phyloP scores from a whole-genome alignment of 768 basidiomycete genomes.

The Russula sp. region DNA sequence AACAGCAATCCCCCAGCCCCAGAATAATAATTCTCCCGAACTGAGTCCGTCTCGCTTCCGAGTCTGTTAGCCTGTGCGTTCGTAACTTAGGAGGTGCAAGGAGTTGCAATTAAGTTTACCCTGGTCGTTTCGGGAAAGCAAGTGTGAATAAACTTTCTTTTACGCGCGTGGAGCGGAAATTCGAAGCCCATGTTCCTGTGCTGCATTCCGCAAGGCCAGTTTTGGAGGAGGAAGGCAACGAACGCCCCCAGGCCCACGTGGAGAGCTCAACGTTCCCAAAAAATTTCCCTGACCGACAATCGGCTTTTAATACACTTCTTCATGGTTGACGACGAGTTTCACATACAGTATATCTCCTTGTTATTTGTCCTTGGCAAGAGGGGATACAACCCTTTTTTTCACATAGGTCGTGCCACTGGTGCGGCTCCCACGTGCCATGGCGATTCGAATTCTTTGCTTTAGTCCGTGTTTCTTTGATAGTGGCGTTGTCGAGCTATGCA shows the following conservation, averaged over 20 bases:
- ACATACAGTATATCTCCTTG: neutral
- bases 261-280: neutral
- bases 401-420: neutral
- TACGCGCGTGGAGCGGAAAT: neutral
- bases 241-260: neutral
- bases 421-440: too few relatives aligned
- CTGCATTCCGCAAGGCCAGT: neutral
- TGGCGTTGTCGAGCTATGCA: conserved; percentile 12
- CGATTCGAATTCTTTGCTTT: neutral
- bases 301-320: neutral
- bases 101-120: neutral
- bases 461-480: conserved; percentile 14
- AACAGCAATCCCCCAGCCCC: neutral
- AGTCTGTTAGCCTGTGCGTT: neutral
- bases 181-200: neutral
- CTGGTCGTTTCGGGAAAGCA: neutral
- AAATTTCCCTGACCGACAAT: neutral
- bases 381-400: neutral
- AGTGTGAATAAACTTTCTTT: neutral
- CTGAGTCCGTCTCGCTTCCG: neutral
- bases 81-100: neutral
- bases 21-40: neutral
- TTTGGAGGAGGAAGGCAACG: neutral
- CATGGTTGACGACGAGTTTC: neutral
- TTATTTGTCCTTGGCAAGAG: neutral